phyloP scores from a whole-genome alignment of 1,284 basidiomycete genomes.

The Sphagnurus paluster region DNA sequence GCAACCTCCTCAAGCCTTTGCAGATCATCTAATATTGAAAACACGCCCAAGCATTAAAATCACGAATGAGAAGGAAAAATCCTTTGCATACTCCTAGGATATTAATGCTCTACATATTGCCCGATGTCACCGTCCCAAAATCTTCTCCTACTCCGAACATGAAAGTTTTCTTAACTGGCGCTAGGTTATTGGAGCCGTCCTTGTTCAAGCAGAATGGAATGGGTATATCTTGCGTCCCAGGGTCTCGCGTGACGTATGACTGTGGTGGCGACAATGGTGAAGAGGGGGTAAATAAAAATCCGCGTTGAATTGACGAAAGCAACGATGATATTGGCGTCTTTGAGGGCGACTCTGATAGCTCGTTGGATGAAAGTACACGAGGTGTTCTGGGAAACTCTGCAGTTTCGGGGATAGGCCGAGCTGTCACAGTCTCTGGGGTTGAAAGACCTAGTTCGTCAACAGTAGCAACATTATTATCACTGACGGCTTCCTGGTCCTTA shows the following conservation, averaged over 20 bases:
- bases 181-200: conserved; percentile 6
- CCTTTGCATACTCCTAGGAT: neutral
- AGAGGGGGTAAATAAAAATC: conserved; percentile 63
- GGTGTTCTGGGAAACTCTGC: conserved; percentile 13
- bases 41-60: neutral
- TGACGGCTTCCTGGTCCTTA: neutral
- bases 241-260: conserved; percentile 36
- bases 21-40: neutral
- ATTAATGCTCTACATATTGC: conserved; percentile 18
- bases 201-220: conserved; percentile 10
- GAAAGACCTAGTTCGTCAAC: too few species aligned
- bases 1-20: neutral
- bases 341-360: conserved; percentile 14
- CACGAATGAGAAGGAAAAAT: conserved; percentile 1
- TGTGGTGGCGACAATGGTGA: conserved; percentile 59
- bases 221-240: neutral
- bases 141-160: conserved; percentile 18
- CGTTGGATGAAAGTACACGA: conserved; percentile 3
- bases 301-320: conserved; percentile 65
- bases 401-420: neutral
- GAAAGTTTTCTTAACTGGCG: conserved; percentile 10
- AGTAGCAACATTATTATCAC: too few species aligned
- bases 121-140: conserved; percentile 4
- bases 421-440: too few species aligned
- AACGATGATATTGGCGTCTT: conserved; percentile 70